Evolutionary conservation across 129 eudicot genomes (phyloP), one percentile per base, ranked within the genome.

Genomic region (Chrysanthemum makinoi): DNA sequence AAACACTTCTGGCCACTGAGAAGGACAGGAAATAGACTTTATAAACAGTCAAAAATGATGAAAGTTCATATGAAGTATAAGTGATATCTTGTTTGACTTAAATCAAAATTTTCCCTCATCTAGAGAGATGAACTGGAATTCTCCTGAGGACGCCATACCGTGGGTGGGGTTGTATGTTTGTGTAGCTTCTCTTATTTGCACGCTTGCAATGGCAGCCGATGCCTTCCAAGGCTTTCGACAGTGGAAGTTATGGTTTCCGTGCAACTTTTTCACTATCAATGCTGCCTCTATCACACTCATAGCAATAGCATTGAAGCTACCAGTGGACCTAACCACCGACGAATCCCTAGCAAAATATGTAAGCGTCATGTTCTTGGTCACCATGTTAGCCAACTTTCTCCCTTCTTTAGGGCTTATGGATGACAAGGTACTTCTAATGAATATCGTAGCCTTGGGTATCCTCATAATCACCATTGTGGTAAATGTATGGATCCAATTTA

Each of bases 131-230:
- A 30, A 4, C 35, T 30, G 35, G 35, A 30, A 30, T 30, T 30
- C 35, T 30, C 35, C 35, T 30, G 18, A 15, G 64, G 74, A 69
- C 0, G 64, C 66, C 3, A 60, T 83, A 73, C 84, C 82, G 14
- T 79, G 79, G 73, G 78, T 83, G 15, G 87, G 87, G 48, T n/a
- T 72, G 53, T 83, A 83, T 43, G 61, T 80, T 53, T 75, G 77
- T 12, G 69, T 69, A 26, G 87, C 84, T 18, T 80, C 84, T 61
- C 55, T 77, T 4, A 9, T 72, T 19, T 83, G 87, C 63, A 51
- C 70, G 24, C 61, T 83, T 61, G 80, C 80, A 16, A 80, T 83
- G 74, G 69, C 77, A 3, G 84, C 77, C 6, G 84, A 83, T 54
- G 62, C 70, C 2, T 14, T 80, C 39, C 47, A 61, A 26, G 87